phyloP scores from a whole-genome alignment of 305 asterid genomes.

The Fraxinus albicans region DNA sequence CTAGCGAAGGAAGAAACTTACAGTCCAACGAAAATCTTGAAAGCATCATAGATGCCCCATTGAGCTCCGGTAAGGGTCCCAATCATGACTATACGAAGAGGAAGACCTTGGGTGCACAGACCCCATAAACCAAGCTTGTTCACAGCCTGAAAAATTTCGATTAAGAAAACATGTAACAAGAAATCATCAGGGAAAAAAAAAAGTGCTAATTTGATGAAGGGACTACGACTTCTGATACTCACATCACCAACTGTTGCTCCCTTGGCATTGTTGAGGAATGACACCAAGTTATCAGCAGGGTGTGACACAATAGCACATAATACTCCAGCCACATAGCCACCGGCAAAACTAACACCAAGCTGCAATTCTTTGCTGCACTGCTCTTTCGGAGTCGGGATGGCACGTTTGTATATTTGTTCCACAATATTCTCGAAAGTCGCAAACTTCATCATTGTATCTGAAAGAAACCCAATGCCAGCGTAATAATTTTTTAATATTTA shows the following conservation, averaged over 20 bases:
- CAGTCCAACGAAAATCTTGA: conserved; percentile 84
- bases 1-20: conserved; percentile 37
- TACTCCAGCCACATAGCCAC: conserved; percentile 82
- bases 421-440: conserved; percentile 81
- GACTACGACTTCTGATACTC: conserved; percentile 27
- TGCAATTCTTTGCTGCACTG: conserved; percentile 67
- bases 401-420: conserved; percentile 65
- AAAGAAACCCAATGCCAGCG: conserved; percentile 6
- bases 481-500: background rate
- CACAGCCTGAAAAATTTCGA: conserved; percentile 53
- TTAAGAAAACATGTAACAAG: conserved; percentile 4
- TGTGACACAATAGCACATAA: conserved; percentile 81
- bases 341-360: conserved; percentile 84
- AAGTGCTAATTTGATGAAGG: background rate
- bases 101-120: conserved; percentile 85
- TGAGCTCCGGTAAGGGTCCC: conserved; percentile 88
- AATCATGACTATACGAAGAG: conserved; percentile 83
- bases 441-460: conserved; percentile 97
- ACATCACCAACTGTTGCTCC: conserved; percentile 86
- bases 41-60: conserved; percentile 90
- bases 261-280: conserved; percentile 87
- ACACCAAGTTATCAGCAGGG: conserved; percentile 91
- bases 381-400: conserved; percentile 77
- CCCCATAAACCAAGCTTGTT: conserved; percentile 77
- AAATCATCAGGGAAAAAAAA: background rate